phyloP scores from a whole-genome alignment of 2,329 filamentous ascomycete genomes.

The Piedraia hortae region DNA sequence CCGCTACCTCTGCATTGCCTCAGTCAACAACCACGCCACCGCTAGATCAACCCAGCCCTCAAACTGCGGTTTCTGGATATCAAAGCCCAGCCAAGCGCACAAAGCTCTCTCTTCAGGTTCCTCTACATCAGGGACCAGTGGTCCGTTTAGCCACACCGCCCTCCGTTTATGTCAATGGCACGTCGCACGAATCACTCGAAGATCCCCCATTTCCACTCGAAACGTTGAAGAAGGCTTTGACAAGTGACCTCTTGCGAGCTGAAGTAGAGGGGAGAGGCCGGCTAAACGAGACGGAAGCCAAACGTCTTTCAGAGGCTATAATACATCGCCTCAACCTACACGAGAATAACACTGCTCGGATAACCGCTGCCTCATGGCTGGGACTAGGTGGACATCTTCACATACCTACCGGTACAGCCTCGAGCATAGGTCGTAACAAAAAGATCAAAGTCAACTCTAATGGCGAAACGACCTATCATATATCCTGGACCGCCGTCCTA shows the following conservation, averaged over 20 bases:
- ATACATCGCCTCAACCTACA: conserved; percentile 14
- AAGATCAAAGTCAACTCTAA: conserved; percentile 16
- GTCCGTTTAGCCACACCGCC: conserved; percentile 35
- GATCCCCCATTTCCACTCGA: conserved; percentile 14
- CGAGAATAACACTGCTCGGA: conserved; percentile 11
- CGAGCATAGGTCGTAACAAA: too few relatives aligned
- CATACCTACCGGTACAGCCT: conserved; percentile 14
- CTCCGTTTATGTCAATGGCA: conserved; percentile 26
- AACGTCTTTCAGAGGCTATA: conserved; percentile 19
- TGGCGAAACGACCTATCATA: too few relatives aligned
- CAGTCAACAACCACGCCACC: too few relatives aligned
- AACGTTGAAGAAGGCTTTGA: conserved; percentile 18
- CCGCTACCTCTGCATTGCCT: too few relatives aligned
- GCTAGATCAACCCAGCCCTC: conserved; percentile 22
- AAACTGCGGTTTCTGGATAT: conserved; percentile 14
- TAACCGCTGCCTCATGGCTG: conserved; percentile 19
- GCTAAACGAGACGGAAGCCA: conserved; percentile 20
- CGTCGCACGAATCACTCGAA: too few relatives aligned
- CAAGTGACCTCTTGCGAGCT: conserved; percentile 21
- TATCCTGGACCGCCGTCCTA: conserved; percentile 17
- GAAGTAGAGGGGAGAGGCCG: conserved; percentile 16
- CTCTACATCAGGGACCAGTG: conserved; percentile 29
- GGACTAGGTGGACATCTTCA: conserved; percentile 10
- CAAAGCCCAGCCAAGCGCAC: conserved; percentile 15
- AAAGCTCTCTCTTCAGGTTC: conserved; percentile 33